Conservation (phyloP, 2,329 filamentous ascomycete species). For the Colletotrichum musae region DNA sequence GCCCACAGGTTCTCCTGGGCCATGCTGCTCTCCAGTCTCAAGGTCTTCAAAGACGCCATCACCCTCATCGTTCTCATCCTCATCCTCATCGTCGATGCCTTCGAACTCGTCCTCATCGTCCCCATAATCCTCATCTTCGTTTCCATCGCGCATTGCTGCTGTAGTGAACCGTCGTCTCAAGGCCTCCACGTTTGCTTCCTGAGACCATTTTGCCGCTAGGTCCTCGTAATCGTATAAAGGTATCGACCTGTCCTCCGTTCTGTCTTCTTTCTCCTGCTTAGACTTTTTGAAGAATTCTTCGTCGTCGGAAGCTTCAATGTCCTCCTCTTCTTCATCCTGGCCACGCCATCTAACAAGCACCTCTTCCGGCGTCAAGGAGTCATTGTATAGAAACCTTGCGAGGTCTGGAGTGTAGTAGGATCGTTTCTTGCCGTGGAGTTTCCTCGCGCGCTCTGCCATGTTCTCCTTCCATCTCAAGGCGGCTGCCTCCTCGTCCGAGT, state of each 20-base stretch:
- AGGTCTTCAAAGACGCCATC: conserved; percentile 77
- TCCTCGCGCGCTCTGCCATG: conserved; percentile 80
- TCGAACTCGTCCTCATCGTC: conserved; percentile 68
- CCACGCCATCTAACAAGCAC: conserved; percentile 87
- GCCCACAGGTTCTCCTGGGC: conserved; percentile 55
- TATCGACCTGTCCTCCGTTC: conserved; percentile 84
- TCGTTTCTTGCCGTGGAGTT: conserved; percentile 77
- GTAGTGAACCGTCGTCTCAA: conserved; percentile 84
- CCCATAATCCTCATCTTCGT: conserved; percentile 60
- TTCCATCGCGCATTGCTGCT: conserved; percentile 63
- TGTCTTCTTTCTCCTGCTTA: conserved; percentile 76
- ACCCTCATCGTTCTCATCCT: conserved; percentile 63
- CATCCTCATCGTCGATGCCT: conserved; percentile 65
- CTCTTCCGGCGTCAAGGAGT: conserved; percentile 80
- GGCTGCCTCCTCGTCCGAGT: conserved; percentile 78
- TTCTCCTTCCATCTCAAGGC: conserved; percentile 90
- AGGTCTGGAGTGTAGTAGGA: conserved; percentile 87
- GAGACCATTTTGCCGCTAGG: conserved; percentile 88
- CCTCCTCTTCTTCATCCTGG: conserved; percentile 71
- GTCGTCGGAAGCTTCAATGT: conserved; percentile 70
- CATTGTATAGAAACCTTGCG: conserved; percentile 90
- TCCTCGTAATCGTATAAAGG: conserved; percentile 85
- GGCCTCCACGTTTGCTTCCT: conserved; percentile 81
- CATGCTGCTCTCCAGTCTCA: conserved; percentile 79
- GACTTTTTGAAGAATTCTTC: conserved; percentile 77